Conservation (phyloP, 148 eudicot genomes). For the Bassia scoparia region DNA sequence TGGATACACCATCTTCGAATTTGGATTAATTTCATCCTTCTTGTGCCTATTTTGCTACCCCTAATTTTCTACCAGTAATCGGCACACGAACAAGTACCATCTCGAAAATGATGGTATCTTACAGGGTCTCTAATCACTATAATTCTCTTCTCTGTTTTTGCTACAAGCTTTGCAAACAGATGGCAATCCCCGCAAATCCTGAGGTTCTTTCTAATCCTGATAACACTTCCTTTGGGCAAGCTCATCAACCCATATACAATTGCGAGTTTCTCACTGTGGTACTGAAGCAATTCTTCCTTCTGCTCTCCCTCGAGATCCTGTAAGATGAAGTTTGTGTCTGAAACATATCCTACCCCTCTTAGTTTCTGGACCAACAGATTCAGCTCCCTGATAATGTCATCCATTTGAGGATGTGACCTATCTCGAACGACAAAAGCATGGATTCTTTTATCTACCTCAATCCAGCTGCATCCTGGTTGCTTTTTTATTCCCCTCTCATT, state of each 20-base stretch:
- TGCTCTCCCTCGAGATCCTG: conserved; percentile 50
- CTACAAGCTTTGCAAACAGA: conserved; percentile 40
- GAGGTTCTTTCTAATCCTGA: conserved; percentile 41
- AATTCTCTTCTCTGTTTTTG: conserved; percentile 31
- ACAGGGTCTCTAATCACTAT: conserved; percentile 45
- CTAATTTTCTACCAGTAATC: conserved; percentile 36
- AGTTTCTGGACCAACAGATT: conserved; percentile 31
- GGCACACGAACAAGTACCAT: conserved; percentile 41
- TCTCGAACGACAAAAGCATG: conserved; percentile 39
- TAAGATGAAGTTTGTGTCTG: conserved; percentile 41
- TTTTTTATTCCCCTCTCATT: conserved; percentile 37
- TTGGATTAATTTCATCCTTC: not conserved
- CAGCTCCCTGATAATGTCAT: conserved; percentile 29
- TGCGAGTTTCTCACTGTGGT: conserved; percentile 51
- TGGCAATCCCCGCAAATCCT: conserved; percentile 53
- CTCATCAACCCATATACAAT: conserved; percentile 39
- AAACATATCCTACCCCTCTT: conserved; percentile 40
- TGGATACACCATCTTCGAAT: not conserved
- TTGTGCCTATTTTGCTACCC: not conserved
- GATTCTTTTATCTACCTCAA: conserved; percentile 42
- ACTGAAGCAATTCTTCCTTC: conserved; percentile 44
- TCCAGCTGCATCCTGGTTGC: conserved; percentile 56
- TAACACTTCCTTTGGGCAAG: conserved; percentile 30
- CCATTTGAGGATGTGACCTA: conserved; percentile 37
- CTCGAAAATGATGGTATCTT: conserved; percentile 45